These are phyloP conservation scores for Nectriaceae sp. DNA, from an alignment of 2,329 filamentous ascomycete species.

Conservation along the genomic window DNA sequence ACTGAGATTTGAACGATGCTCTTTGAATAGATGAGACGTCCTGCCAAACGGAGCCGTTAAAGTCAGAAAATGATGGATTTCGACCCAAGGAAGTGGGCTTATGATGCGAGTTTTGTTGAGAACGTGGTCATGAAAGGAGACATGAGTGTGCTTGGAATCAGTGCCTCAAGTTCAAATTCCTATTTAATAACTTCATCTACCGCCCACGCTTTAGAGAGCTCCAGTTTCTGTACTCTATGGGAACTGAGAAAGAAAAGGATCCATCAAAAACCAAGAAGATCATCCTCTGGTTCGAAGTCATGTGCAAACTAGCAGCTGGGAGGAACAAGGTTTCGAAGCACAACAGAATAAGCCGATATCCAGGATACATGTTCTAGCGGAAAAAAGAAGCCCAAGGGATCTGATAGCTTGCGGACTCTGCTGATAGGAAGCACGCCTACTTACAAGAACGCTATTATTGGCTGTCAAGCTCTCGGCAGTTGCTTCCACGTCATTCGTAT, in stretches of 20 bases:
- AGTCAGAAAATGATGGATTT: too few relatives aligned
- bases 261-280: constrained; percentile 8
- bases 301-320: constrained; percentile 19
- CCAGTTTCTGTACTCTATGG: constrained; percentile 20
- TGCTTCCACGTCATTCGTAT: constrained; percentile 19
- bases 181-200: constrained; percentile 12
- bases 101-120: too few relatives aligned
- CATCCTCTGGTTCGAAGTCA: constrained; percentile 15
- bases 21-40: too few relatives aligned
- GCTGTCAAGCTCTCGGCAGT: constrained; percentile 11
- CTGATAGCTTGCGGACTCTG: constrained; percentile 9
- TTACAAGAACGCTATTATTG: constrained; percentile 8
- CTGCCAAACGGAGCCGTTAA: too few relatives aligned
- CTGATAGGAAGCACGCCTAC: constrained; percentile 16
- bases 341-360: background rate
- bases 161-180: background rate
- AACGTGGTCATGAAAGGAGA: too few relatives aligned
- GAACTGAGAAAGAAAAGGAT: constrained; percentile 8
- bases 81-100: too few relatives aligned
- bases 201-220: constrained; percentile 19
- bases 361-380: too few relatives aligned
- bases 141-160: too few relatives aligned
- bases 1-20: too few relatives aligned
- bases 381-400: constrained; percentile 4
- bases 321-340: constrained; percentile 2